Evolutionary conservation across 2,329 filamentous ascomycete species (phyloP), one percentile per base, ranked within the genome.

Genomic region (Epichloe typhina): DNA sequence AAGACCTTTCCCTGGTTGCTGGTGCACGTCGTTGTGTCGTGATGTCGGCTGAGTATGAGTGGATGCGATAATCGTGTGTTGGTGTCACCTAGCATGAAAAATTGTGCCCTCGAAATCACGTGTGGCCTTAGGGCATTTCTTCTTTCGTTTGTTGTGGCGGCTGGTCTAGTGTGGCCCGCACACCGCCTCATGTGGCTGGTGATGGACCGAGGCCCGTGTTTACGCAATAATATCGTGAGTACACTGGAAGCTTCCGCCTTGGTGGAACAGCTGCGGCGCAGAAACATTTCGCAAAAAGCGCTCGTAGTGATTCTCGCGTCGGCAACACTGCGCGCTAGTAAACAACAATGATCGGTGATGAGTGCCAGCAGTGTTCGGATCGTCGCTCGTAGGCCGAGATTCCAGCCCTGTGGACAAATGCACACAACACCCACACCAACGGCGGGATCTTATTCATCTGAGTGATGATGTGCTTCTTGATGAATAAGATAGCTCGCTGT

Each of bases 11-110:
- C 65, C 66, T 66, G 59, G 53, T 61, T 64, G 60, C 57, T 66
- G 62, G 56, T 66, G 63, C 63, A 61, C 66, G 70, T 72, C 69
- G 68, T 66, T 69, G 66, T 67, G 62, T 67, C 65, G 64, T 65
- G 65, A 65, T 66, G 64, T 64, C 60, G 58, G 59, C 61, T 53
- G 53, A 50, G 53, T 47, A 57, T 54, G 49, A 51, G 65, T 68
- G 64, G 65, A 64, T 64, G 62, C 60, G 63, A 56, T 56, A 59
- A 53, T 65, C 59, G 63, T 67, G 64, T 62, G 65, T 59, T 59
- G 59, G 59, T 59, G 57, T 57, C 55, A 61, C 56, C 56, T 61
- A 58, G 58, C 61, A 55, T 54, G 57, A 60, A 61, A 63, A 60
- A 55, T 61, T 64, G 61, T 64, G 65, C 66, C 66, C 66, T 67